Conservation (phyloP, 2,329 filamentous ascomycete species). For the Tympanopsis confertula region DNA sequence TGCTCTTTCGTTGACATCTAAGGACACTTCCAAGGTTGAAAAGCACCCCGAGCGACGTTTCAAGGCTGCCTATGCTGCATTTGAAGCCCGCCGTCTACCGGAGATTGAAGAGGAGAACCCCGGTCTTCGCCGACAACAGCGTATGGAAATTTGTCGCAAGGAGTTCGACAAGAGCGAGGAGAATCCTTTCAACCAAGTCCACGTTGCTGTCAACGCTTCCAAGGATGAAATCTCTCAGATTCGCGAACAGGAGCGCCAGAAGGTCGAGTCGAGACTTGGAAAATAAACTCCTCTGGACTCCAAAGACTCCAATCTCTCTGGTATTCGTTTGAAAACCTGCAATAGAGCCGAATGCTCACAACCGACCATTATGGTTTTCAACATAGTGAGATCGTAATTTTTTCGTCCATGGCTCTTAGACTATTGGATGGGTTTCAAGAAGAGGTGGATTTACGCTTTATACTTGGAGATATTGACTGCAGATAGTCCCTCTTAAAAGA, state of each 20-base stretch:
- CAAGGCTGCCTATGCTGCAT: slow-evolving; percentile 75
- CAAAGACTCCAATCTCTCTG: too few species aligned
- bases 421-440: too few species aligned
- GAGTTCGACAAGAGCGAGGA: slow-evolving; percentile 92
- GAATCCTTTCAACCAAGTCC: slow-evolving; percentile 87
- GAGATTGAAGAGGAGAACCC: slow-evolving; percentile 75
- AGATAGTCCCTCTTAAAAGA: too few species aligned
- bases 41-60: slow-evolving; percentile 78
- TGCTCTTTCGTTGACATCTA: slow-evolving; percentile 56
- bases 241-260: slow-evolving; percentile 53
- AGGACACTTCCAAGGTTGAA: slow-evolving; percentile 61
- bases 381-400: too few species aligned
- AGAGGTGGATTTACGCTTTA: too few species aligned
- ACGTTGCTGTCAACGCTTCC: slow-evolving; percentile 63
- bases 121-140: slow-evolving; percentile 71
- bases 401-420: too few species aligned
- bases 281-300: too few species aligned
- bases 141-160: slow-evolving; percentile 71
- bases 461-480: too few species aligned
- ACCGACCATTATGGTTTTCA: too few species aligned
- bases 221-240: slow-evolving; percentile 65
- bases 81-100: slow-evolving; percentile 66
- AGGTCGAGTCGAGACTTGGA: slow-evolving; percentile 60
- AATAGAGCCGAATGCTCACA: too few species aligned
- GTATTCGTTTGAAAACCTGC: too few species aligned